Evolutionary conservation across 768 basidiomycete species (phyloP), one percentile per base, ranked within the genome.

Genomic region (Leucosporidium scottii): DNA sequence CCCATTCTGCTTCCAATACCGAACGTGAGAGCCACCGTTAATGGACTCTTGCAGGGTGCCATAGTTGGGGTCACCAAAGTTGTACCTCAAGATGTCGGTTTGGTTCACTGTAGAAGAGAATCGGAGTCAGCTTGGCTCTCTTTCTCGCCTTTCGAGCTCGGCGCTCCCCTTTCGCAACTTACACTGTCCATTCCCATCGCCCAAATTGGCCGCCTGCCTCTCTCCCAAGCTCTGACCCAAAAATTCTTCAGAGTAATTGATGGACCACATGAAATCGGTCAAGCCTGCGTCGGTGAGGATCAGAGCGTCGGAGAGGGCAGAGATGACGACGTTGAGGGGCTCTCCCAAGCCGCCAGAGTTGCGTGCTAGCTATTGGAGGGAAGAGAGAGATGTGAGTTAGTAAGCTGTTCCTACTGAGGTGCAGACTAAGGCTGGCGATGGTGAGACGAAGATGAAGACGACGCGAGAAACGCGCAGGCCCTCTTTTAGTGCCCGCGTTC

Each of bases 1-100:
- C 0, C 90, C 91, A 66, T 89, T 82, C 79, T 93, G 92, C 8
- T 82, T 78, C 91, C 91, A 93, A 77, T 92, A 93, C 50, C 92
- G 84, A 76, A 92, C 85, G 76, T 96, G 92, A 75, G 91, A 84
- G 9, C 93, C 93, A 2, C 92, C 92, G 72, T 89, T 76, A 51
- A 93, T 83, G 3, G 90, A 89, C 78, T 96, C 92, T 72, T 83
- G 80, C 78, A 93, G 94, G 1, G 91, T 84, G 0, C 93, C 93
- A n/a, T 93, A 78, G 61, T 85, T 80, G 1, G 86, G 84, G 73
- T 94, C 85, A 12, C 85, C 85, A 76, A 90, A 97, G 75, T 92
- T 84, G 84, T 85, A 92, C 47, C 93, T 83, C 30, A 93, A 85
- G n/a, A 87, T 88, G 12, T 85, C 85, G 0, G 88, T 87, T 76